phyloP scores from a whole-genome alignment of 257 asterid genomes.

The Solanum chilense region DNA sequence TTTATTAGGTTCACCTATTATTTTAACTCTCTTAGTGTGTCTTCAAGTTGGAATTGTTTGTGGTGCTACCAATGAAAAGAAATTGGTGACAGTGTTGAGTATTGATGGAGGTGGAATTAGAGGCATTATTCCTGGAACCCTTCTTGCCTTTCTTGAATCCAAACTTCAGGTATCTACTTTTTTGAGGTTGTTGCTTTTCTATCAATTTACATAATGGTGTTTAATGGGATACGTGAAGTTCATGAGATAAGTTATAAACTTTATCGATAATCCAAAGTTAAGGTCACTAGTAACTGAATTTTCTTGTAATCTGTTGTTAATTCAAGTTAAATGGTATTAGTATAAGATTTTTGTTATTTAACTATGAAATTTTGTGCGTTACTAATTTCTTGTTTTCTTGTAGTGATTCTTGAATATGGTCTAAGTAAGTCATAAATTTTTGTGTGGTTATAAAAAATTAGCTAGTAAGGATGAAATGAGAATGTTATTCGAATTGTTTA shows the following conservation, averaged over 20 bases:
- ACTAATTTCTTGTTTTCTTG: not conserved
- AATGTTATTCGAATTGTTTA: not conserved
- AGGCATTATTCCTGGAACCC: conserved; percentile 44
- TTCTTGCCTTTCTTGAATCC: conserved; percentile 49
- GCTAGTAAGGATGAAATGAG: not conserved
- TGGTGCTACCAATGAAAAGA: conserved; percentile 25
- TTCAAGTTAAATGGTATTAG: no score
- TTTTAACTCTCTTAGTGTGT: not conserved
- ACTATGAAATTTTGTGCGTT: not conserved
- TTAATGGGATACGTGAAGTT: not conserved
- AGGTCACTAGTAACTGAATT: not conserved
- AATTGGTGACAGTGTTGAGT: conserved; percentile 35
- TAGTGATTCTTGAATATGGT: not conserved
- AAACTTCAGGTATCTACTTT: conserved; percentile 38
- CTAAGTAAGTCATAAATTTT: not conserved
- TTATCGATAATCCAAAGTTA: not conserved
- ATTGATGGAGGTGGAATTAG: conserved; percentile 63
- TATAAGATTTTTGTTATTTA: not conserved
- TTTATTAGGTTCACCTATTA: not conserved
- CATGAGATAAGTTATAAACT: not conserved
- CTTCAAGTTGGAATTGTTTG: not conserved
- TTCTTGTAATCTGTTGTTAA: no score
- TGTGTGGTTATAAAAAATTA: not conserved
- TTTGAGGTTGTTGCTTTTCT: not conserved
- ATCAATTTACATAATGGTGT: not conserved